Conservation (phyloP, 2,329 filamentous ascomycete species). For the Ceratocystis huliohia region DNA sequence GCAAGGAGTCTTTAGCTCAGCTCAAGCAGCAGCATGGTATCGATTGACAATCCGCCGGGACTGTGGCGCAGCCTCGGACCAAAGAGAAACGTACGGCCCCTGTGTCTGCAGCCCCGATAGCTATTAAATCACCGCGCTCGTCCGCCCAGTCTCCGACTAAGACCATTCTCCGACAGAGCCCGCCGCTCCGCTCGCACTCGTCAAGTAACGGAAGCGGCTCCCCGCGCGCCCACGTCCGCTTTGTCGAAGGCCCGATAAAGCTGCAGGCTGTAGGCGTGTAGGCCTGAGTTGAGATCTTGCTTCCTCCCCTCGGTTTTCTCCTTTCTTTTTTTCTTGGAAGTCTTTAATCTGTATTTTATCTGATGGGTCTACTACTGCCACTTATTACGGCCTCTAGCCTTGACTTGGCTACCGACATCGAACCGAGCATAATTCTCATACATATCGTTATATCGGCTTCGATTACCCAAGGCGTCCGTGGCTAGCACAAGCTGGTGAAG, state of each 20-base stretch:
- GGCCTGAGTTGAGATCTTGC: constrained; percentile 14
- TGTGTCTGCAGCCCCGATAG: constrained; percentile 20
- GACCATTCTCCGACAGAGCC: constrained; percentile 20
- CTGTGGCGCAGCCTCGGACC: constrained; percentile 37
- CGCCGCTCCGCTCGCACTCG: constrained; percentile 15
- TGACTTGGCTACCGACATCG: neutral
- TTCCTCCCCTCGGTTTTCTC: neutral
- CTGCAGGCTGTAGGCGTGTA: constrained; percentile 21
- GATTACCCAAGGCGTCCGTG: neutral
- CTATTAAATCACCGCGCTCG: constrained; percentile 20
- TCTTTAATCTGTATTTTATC: neutral
- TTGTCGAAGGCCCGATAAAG: constrained; percentile 19
- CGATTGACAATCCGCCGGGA: constrained; percentile 80
- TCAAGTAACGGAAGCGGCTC: constrained; percentile 17
- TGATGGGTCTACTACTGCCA: neutral
- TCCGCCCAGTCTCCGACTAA: constrained; percentile 19
- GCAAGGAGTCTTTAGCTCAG: constrained; percentile 94
- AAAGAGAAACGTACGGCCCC: constrained; percentile 20
- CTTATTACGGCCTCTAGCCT: neutral
- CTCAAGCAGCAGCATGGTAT: constrained; percentile 97
- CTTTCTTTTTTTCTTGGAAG: neutral
- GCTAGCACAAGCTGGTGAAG: neutral
- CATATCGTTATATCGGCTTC: neutral
- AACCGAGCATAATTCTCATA: too few relatives aligned
- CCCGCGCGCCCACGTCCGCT: constrained; percentile 20